Evolutionary conservation across 2,329 filamentous ascomycete genomes (phyloP), one percentile per base, ranked within the genome.

Genomic region (Paradendryphiella salina): DNA sequence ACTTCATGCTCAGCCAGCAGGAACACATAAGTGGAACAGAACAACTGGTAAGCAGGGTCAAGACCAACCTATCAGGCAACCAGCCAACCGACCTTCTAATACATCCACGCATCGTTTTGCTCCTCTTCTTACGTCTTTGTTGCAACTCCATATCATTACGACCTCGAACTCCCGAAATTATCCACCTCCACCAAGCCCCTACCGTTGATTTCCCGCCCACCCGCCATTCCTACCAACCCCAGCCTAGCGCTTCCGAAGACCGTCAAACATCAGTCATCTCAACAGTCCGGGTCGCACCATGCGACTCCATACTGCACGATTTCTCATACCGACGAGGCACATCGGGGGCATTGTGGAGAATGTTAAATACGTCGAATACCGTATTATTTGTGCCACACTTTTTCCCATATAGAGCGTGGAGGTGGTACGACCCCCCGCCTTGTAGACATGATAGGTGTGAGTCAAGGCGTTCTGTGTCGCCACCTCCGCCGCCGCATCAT

Each of bases 161-260:
- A 44, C 11, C 43, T 35, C 17, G 7, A 42, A 35, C 26, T 28
- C 21, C 21, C 26, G 33, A 43, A 15, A 28, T 32, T 10, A 29
- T 37, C 10, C n/a, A 29, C 37, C 15, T 44, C 21, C 17, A 29
- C 21, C 8, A 37, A 29, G 39, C 11, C 39, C 28, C 39, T 28
- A 13, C 32, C 35, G 46, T 44, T 35, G 46, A 44, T 44, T 39
- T 49, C 39, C 46, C 46, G 28, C 38, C 28, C 43, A 18, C 33
- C 29, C 11, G 26, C 28, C 39, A 31, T 29, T 14, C 42, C 46
- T 23, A 21, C 33, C 42, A 20, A 23, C 37, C 15, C 26, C 10
- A 37, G 46, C 15, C 31, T 36, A 44, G 39, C 39, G 46, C 33
- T 23, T 44, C 42, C 33, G 46, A 41, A 35, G 15, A 20, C 18